Evolutionary conservation across 495 filamentous ascomycete species (phyloP).

Genomic region (Neurospora terricola): DNA sequence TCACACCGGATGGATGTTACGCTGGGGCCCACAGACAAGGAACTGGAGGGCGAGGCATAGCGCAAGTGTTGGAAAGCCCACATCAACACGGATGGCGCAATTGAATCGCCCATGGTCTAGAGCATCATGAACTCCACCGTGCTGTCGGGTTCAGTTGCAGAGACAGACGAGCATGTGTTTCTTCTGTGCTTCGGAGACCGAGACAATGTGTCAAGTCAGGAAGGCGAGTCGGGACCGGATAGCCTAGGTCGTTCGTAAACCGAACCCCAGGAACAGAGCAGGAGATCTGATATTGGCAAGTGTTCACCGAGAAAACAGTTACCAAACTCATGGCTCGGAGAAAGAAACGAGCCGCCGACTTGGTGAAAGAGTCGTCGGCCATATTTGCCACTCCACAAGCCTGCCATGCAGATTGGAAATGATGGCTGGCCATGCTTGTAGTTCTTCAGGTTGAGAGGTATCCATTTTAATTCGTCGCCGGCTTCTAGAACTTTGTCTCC

Average conservation of each 20-base stretch:
- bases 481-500: background rate
- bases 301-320: background rate
- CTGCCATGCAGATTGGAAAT: background rate
- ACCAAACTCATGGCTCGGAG: background rate
- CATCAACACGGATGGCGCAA: background rate
- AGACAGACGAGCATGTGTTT: background rate
- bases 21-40: background rate
- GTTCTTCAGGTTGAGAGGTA: background rate
- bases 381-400: background rate
- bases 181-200: background rate
- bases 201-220: background rate
- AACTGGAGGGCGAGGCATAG: background rate
- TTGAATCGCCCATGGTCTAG: background rate
- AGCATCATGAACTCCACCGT: background rate
- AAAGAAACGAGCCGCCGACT: background rate
- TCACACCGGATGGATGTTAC: background rate
- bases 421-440: background rate
- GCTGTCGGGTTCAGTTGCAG: background rate
- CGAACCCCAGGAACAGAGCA: background rate
- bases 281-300: background rate
- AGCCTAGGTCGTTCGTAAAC: background rate
- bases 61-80: background rate
- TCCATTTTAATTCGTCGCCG: background rate
- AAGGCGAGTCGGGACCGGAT: background rate
- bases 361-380: background rate